Percentiles rank a stretch among this genome's conserved stretches.
These are phyloP conservation scores for Gloeostereum incarnatum DNA, from an alignment of 768 basidiomycete species.

Conservation along the genomic window DNA sequence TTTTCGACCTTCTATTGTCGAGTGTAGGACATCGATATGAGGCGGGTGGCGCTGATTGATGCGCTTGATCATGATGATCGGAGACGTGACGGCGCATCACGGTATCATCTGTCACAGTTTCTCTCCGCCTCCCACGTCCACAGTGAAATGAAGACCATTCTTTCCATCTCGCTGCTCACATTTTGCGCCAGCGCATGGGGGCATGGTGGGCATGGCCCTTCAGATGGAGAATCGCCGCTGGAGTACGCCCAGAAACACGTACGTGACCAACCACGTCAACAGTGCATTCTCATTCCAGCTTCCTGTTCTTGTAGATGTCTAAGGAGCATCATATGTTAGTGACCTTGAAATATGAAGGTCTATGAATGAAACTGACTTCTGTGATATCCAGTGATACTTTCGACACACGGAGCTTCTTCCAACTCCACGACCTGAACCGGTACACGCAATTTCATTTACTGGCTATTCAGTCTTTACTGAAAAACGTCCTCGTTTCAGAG, in stretches of 20 bases:
- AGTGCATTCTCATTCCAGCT: constrained; percentile 9
- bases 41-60: no score
- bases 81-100: no score
- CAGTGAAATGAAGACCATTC: no score
- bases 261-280: constrained; percentile 31
- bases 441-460: constrained; percentile 17
- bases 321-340: constrained; percentile 79
- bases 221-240: no score
- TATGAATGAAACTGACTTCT: constrained; percentile 3
- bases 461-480: neutral
- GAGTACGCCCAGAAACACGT: constrained; percentile 91
- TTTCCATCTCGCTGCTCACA: no score
- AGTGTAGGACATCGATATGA: no score
- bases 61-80: no score
- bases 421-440: constrained; percentile 89
- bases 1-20: no score
- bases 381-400: constrained; percentile 59
- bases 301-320: constrained; percentile 55
- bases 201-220: no score
- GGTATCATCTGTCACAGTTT: no score
- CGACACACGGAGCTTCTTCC: constrained; percentile 85
- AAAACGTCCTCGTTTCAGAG: constrained; percentile 25
- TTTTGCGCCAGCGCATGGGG: no score
- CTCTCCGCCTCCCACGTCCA: no score
- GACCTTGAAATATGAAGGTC: neutral